Conservation (phyloP, 495 filamentous ascomycete species). For the Acidiella bohemica region DNA sequence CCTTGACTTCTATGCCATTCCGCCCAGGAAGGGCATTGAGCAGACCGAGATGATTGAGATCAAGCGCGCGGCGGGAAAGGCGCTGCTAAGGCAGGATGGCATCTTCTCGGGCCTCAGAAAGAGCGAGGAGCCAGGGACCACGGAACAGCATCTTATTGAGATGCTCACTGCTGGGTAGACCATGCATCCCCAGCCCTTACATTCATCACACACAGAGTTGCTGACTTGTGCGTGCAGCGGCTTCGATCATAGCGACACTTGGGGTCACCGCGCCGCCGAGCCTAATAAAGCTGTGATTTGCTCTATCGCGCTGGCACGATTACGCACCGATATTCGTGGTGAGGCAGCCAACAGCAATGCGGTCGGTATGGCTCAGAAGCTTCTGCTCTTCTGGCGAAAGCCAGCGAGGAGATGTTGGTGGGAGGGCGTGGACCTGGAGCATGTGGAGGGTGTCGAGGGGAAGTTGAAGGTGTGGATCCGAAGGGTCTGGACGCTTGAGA, state of each 20-base stretch:
- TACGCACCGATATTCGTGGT: constrained; percentile 81
- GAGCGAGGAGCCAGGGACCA: constrained; percentile 91
- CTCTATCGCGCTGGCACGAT: constrained; percentile 79
- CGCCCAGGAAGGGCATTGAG: constrained; percentile 70
- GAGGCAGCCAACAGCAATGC: constrained; percentile 39
- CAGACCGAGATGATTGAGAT: constrained; percentile 90
- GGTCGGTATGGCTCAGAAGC: constrained; percentile 96
- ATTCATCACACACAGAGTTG: constrained; percentile 5
- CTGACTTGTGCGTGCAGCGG: constrained; percentile 49
- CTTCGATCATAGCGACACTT: constrained; percentile 87
- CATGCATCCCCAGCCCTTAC: constrained; percentile 8
- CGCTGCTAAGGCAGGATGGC: constrained; percentile 76
- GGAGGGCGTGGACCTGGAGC: constrained; percentile 88
- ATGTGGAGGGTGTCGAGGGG: constrained; percentile 83
- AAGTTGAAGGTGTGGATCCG: constrained; percentile 96
- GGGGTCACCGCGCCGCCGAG: constrained; percentile 92
- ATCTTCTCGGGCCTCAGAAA: constrained; percentile 92
- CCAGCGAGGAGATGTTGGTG: constrained; percentile 96
- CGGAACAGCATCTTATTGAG: constrained; percentile 96
- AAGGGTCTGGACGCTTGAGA: constrained; percentile 96
- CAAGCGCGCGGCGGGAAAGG: constrained; percentile 81
- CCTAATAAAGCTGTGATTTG: constrained; percentile 98
- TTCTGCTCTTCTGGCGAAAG: constrained; percentile 96
- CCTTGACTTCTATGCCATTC: constrained; percentile 94
- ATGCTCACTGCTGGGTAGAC: constrained; percentile 96